These are phyloP conservation scores for Auxenochlorella pyrenoidosa DNA, from an alignment of 139 green algal species.

Conservation along the genomic window DNA sequence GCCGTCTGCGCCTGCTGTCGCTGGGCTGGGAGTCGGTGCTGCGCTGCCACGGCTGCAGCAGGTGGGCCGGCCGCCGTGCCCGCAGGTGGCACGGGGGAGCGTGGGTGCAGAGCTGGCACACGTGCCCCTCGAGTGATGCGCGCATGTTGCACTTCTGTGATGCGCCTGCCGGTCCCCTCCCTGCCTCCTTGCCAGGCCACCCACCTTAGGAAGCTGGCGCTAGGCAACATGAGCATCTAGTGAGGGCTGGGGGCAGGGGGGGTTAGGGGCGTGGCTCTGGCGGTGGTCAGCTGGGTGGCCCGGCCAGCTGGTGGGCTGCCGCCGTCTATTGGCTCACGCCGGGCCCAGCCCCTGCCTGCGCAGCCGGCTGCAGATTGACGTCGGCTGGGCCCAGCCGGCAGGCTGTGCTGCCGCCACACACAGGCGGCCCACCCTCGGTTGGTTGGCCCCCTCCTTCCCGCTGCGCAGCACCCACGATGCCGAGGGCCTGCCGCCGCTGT, in stretches of 20 bases:
- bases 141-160: no score
- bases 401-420: background rate
- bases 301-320: no score
- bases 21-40: background rate
- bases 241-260: background rate
- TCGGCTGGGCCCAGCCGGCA: no score
- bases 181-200: background rate
- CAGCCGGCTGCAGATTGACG: no score
- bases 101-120: no score
- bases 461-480: constrained; percentile 1
- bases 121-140: no score
- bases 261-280: background rate
- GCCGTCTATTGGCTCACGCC: no score
- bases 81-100: no score
- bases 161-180: background rate
- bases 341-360: no score
- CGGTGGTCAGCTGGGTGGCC: no score
- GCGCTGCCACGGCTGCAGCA: no score
- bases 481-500: background rate
- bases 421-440: background rate
- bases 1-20: background rate
- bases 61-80: no score
- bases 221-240: constrained; percentile 4
- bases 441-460: background rate
- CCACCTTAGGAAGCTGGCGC: constrained; percentile 1